Evolutionary conservation across 179 eudicot genomes (phyloP).

Genomic region (Carnegiea gigantea): DNA sequence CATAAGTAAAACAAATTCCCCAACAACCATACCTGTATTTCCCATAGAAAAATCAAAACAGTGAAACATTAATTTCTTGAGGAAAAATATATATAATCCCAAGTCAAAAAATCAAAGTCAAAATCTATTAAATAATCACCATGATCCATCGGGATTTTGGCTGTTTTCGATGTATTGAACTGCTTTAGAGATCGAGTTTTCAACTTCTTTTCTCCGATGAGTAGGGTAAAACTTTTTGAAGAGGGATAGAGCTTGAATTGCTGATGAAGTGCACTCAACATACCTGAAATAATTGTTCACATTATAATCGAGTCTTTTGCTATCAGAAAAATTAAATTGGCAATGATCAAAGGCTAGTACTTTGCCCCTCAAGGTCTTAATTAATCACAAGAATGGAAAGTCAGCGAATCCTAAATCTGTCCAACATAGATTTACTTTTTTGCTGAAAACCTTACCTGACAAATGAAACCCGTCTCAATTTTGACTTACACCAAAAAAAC

Average conservation of each 20-base stretch:
- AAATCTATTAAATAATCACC: conserved; percentile 19
- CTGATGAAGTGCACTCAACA: conserved; percentile 73
- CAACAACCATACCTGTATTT: conserved; percentile 36
- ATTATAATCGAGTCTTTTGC: not conserved
- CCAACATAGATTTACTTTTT: too few species aligned
- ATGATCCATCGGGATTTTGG: conserved; percentile 43
- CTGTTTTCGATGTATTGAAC: conserved; percentile 22
- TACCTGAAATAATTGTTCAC: conserved; percentile 34
- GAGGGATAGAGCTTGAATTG: conserved; percentile 42
- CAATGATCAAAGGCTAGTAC: too few species aligned
- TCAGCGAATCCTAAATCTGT: too few species aligned
- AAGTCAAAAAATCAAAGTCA: not conserved
- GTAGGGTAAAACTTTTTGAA: conserved; percentile 49
- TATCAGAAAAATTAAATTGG: too few species aligned
- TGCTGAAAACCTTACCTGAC: too few species aligned
- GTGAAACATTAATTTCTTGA: too few species aligned
- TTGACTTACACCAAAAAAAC: too few species aligned
- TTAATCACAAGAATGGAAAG: too few species aligned
- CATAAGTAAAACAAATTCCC: conserved; percentile 42
- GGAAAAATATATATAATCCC: not conserved
- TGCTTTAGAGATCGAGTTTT: conserved; percentile 29
- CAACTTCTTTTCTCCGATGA: conserved; percentile 35
- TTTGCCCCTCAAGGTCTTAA: too few species aligned
- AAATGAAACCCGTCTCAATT: too few species aligned
- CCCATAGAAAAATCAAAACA: not conserved